phyloP scores from a whole-genome alignment of 768 basidiomycete species.

The Tulasnella sp. region DNA sequence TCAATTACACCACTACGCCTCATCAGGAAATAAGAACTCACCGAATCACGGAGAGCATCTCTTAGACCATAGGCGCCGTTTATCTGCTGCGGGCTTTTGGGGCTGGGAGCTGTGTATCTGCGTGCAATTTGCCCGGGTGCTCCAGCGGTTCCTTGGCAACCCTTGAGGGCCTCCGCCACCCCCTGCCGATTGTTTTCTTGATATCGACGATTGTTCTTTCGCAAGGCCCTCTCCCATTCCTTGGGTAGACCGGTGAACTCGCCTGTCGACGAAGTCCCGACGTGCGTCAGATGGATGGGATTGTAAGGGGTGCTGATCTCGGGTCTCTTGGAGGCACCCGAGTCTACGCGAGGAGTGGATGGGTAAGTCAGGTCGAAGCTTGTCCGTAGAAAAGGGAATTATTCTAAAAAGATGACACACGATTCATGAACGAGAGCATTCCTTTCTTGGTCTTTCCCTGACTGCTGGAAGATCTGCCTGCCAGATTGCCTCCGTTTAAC shows the following conservation, averaged over 20 bases:
- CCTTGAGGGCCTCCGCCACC: slow-evolving; percentile 98
- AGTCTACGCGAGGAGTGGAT: too few relatives aligned
- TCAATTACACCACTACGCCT: too few relatives aligned
- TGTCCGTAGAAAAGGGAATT: not conserved
- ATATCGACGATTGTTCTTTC: slow-evolving; percentile 85
- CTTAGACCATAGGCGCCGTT: not conserved
- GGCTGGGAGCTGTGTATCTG: not conserved
- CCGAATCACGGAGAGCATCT: not conserved
- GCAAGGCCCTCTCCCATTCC: slow-evolving; percentile 97
- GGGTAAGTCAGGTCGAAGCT: not conserved
- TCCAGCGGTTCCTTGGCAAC: slow-evolving; percentile 80
- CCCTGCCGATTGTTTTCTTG: slow-evolving; percentile 98
- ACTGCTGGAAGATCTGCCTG: slow-evolving; percentile 21
- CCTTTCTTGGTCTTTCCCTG: slow-evolving; percentile 37
- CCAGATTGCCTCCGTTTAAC: not conserved
- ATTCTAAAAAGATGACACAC: not conserved
- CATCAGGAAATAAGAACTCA: not conserved
- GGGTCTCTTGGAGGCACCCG: slow-evolving; percentile 52
- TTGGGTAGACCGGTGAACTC: slow-evolving; percentile 98
- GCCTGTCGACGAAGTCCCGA: slow-evolving; percentile 97
- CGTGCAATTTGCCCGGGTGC: not conserved
- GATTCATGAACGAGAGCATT: not conserved
- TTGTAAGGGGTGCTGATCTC: slow-evolving; percentile 99
- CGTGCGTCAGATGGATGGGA: slow-evolving; percentile 98
- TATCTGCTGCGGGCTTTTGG: not conserved